phyloP scores from a whole-genome alignment of 352 stramenopile genomes.

The Peronospora destructor region DNA sequence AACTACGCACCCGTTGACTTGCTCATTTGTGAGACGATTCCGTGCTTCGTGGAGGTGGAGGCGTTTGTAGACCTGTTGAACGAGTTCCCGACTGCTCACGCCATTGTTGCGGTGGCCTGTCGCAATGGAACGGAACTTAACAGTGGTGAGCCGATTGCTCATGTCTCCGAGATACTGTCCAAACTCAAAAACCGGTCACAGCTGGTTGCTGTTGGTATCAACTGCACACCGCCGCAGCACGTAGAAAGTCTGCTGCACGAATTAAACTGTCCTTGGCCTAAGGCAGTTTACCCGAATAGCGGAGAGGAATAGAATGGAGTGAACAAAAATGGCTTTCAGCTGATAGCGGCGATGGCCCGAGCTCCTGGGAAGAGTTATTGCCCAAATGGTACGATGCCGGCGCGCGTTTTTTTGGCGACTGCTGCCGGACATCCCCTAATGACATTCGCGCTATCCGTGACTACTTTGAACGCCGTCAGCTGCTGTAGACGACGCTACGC shows the following conservation, averaged over 20 bases:
- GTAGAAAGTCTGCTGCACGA: constrained; percentile 53
- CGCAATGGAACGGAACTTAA: constrained; percentile 56
- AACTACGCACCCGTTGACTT: constrained; percentile 51
- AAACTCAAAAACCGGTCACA: constrained; percentile 47
- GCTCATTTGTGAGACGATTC: constrained; percentile 82
- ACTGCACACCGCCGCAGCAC: constrained; percentile 75
- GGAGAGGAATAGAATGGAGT: constrained; percentile 75
- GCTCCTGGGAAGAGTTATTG: constrained; percentile 49
- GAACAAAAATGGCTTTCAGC: constrained; percentile 65
- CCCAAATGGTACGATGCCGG: constrained; percentile 65
- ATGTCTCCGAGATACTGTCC: constrained; percentile 35
- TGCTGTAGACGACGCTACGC: constrained; percentile 12
- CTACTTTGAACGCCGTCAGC: constrained; percentile 34
- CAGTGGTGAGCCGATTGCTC: constrained; percentile 51
- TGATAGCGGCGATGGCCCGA: constrained; percentile 27
- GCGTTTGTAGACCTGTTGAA: constrained; percentile 76
- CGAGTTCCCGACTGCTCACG: constrained; percentile 41
- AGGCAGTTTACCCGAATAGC: constrained; percentile 82
- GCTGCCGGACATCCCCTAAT: constrained; percentile 68
- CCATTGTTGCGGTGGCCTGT: constrained; percentile 62
- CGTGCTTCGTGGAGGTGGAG: constrained; percentile 73
- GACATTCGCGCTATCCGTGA: constrained; percentile 62
- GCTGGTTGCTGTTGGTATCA: constrained; percentile 73
- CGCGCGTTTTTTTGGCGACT: constrained; percentile 73
- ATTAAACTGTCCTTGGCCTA: constrained; percentile 41